These are phyloP conservation scores for Meyerozyma elateridarum DNA, from an alignment of 1,139 yeast genomes.

Conservation along the genomic window DNA sequence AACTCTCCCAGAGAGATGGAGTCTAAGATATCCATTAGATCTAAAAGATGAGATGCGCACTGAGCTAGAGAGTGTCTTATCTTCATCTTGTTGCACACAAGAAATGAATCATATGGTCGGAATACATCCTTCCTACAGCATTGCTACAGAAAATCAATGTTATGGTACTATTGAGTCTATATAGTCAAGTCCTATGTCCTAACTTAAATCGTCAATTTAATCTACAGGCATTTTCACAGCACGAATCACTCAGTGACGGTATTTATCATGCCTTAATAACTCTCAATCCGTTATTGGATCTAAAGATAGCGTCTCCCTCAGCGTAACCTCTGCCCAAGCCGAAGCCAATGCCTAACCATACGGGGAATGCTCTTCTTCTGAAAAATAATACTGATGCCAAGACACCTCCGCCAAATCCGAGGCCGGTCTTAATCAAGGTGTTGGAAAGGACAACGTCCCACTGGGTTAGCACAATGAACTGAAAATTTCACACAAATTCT, in stretches of 20 bases:
- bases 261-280: conserved; percentile 63
- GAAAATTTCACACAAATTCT: not conserved
- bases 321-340: conserved; percentile 97
- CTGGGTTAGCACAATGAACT: conserved; percentile 26
- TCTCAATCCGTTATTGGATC: conserved; percentile 73
- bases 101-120: no score
- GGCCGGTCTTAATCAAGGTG: conserved; percentile 91
- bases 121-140: no score
- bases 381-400: conserved; percentile 86
- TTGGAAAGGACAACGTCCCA: conserved; percentile 98
- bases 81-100: no score
- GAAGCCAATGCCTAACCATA: conserved; percentile 93
- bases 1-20: conserved; percentile 17
- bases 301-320: conserved; percentile 96
- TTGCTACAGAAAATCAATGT: no score
- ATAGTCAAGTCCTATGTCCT: no score
- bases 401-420: conserved; percentile 97
- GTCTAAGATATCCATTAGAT: conserved; percentile 2
- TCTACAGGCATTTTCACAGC: no score
- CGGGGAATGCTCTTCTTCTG: conserved; percentile 94
- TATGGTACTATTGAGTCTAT: no score
- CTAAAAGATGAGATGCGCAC: conserved; percentile 5
- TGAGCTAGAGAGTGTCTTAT: no score
- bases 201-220: no score
- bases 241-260: no score